phyloP scores from a whole-genome alignment of 495 filamentous ascomycete genomes.

The Penicillium macrosclerotiorum region DNA sequence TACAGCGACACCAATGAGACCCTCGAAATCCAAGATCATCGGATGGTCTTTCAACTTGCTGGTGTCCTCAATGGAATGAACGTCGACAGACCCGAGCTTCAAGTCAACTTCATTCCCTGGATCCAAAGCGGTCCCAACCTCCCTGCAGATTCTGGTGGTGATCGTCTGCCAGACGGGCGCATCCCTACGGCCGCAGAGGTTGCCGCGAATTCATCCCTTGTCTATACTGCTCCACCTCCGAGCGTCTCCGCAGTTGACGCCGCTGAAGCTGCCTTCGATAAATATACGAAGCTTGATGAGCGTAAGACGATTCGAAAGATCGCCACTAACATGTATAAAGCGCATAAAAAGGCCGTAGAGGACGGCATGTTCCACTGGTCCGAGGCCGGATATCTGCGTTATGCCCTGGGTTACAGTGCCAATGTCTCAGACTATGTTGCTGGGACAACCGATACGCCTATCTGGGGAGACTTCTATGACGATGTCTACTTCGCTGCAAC shows the following conservation, averaged over 20 bases:
- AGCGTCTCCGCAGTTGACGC: slow-evolving; percentile 35
- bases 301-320: slow-evolving; percentile 38
- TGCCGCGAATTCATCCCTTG: slow-evolving; percentile 28
- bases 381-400: slow-evolving; percentile 60
- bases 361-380: slow-evolving; percentile 51
- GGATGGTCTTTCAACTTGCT: slow-evolving; percentile 63
- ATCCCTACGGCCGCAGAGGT: slow-evolving; percentile 39
- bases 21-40: slow-evolving; percentile 55
- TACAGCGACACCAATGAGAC: slow-evolving; percentile 53
- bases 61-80: slow-evolving; percentile 59
- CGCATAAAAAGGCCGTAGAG: slow-evolving; percentile 49
- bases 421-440: slow-evolving; percentile 56
- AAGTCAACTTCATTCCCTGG: slow-evolving; percentile 67
- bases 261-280: slow-evolving; percentile 33
- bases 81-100: slow-evolving; percentile 44
- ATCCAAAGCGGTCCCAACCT: slow-evolving; percentile 54
- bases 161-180: slow-evolving; percentile 49
- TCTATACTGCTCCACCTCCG: slow-evolving; percentile 26
- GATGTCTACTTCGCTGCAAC: slow-evolving; percentile 58
- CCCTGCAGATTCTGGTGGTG: slow-evolving; percentile 48
- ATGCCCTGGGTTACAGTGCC: slow-evolving; percentile 50
- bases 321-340: slow-evolving; percentile 60
- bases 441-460: slow-evolving; percentile 16
- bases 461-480: slow-evolving; percentile 42
- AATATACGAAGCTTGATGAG: slow-evolving; percentile 22